Conservation (phyloP, 306 rosid genomes). For the Oxytropis ochrocephala region DNA sequence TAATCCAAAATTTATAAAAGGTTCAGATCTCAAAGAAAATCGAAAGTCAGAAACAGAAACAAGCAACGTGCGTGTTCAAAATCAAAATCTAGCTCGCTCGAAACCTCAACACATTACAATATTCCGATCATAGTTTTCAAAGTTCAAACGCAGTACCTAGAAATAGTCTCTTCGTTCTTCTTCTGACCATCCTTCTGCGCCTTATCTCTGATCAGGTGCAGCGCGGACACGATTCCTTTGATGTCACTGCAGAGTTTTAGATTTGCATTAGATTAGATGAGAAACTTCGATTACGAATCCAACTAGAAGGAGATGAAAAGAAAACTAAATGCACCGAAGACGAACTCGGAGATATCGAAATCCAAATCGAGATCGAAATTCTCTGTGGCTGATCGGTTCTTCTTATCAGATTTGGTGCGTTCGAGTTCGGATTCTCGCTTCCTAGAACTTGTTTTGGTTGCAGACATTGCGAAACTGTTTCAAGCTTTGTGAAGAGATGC, state of each 20-base stretch:
- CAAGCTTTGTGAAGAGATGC: constrained; percentile 14
- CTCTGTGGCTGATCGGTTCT: constrained; percentile 31
- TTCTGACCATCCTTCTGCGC: constrained; percentile 88
- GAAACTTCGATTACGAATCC: neutral
- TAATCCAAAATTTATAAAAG: neutral
- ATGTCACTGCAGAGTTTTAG: constrained; percentile 47
- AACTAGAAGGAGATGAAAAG: neutral
- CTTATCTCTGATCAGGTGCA: constrained; percentile 72
- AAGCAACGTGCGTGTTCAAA: neutral
- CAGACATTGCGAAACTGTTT: constrained; percentile 41
- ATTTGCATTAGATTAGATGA: neutral
- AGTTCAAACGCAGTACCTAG: constrained; percentile 42
- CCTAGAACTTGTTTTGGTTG: constrained; percentile 42
- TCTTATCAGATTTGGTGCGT: constrained; percentile 38
- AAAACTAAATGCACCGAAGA: neutral
- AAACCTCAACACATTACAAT: neutral
- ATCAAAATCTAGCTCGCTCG: neutral
- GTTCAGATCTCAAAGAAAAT: neutral
- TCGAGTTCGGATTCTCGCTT: constrained; percentile 47
- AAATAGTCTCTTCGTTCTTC: constrained; percentile 93
- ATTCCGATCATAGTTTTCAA: neutral
- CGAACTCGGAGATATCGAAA: constrained; percentile 71
- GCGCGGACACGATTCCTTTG: constrained; percentile 76
- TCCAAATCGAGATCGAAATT: constrained; percentile 46
- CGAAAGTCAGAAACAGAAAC: neutral